Evolutionary conservation across 1,284 basidiomycete genomes (phyloP), one percentile per base, ranked within the genome.

Genomic region (Anthracocystis setariae): DNA sequence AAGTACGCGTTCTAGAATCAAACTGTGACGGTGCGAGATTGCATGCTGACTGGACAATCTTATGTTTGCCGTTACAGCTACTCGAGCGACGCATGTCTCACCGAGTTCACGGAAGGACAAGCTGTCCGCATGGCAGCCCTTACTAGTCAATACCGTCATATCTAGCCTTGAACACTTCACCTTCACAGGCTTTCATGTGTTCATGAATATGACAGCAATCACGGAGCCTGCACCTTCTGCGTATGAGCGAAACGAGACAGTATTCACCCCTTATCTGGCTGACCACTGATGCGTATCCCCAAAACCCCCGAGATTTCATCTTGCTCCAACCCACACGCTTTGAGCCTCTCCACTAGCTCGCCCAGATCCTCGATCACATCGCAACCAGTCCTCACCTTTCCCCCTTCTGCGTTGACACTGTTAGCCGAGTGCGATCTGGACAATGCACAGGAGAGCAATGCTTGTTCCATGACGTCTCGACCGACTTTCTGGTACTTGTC

Each of bases 21-120:
- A n/a, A 39, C 7, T 12, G 18, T 7, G 10, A 39, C 9, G 7
- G 37, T 8, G 18, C 8, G 37, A 18, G n/a, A 7, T 13, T 18
- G 9, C 10, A 10, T 18, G 12, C n/a, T 18, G 12, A 39, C n/a
- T 10, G 35, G 24, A 24, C 5, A 5, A 5, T 27, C 10, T n/a
- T 7, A 13, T 20, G 7, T 23, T 23, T 10, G n/a, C 4, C 20
- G 18, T 13, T 21, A n/a, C 53, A 66, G 65, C 57, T 73, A 73
- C 54, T 67, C 63, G 27, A 60, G 51, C 52, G 73, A 76, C 33
- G 52, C 58, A 5, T 76, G 73, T 46, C 60, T 67, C 38, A 73
- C 54, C 18, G 54, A 62, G 21, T 76, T 76, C 54, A 70, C 73
- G 9, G 62, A 58, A 4, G 73, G 73, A 10, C 73, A 76, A 60